phyloP scores from a whole-genome alignment of 495 filamentous ascomycete genomes.

The Cercophora scortea region DNA sequence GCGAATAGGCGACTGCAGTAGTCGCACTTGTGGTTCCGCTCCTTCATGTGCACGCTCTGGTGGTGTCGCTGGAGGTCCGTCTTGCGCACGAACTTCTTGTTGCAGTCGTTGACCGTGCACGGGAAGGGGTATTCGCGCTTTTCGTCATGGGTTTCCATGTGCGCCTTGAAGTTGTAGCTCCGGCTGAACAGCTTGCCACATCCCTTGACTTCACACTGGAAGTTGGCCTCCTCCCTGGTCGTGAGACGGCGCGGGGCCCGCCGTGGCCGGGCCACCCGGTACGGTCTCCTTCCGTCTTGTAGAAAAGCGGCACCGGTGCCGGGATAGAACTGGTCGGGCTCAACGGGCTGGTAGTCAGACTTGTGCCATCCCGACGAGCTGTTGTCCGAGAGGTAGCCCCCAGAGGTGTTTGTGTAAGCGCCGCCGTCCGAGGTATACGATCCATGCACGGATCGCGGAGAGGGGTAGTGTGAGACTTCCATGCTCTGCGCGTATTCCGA shows the following conservation, averaged over 20 bases:
- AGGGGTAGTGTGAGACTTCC: constrained; percentile 41
- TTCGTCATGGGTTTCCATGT: constrained; percentile 85
- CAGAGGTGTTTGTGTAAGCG: constrained; percentile 29
- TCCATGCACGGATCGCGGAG: constrained; percentile 36
- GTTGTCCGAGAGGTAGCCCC: constrained; percentile 42
- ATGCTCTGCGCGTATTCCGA: constrained; percentile 31
- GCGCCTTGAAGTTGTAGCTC: constrained; percentile 84
- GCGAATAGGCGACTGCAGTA: constrained; percentile 70
- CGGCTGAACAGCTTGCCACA: constrained; percentile 80
- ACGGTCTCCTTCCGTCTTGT: constrained; percentile 26
- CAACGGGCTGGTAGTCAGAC: constrained; percentile 35
- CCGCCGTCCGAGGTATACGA: constrained; percentile 29
- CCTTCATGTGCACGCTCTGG: constrained; percentile 74
- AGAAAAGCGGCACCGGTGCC: constrained; percentile 17
- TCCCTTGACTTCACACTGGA: constrained; percentile 57
- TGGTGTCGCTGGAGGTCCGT: constrained; percentile 79
- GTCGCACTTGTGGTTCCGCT: constrained; percentile 61
- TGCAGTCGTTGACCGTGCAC: constrained; percentile 58
- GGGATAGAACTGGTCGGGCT: constrained; percentile 33
- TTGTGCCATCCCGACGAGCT: constrained; percentile 41
- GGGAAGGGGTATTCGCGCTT: constrained; percentile 59
- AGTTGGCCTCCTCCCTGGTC: constrained; percentile 67
- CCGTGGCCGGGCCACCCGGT: constrained; percentile 32
- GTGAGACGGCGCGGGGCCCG: constrained; percentile 51
- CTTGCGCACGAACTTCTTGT: constrained; percentile 70